phyloP scores from a whole-genome alignment of 495 filamentous ascomycete genomes.

The Schizothecium vesticola region DNA sequence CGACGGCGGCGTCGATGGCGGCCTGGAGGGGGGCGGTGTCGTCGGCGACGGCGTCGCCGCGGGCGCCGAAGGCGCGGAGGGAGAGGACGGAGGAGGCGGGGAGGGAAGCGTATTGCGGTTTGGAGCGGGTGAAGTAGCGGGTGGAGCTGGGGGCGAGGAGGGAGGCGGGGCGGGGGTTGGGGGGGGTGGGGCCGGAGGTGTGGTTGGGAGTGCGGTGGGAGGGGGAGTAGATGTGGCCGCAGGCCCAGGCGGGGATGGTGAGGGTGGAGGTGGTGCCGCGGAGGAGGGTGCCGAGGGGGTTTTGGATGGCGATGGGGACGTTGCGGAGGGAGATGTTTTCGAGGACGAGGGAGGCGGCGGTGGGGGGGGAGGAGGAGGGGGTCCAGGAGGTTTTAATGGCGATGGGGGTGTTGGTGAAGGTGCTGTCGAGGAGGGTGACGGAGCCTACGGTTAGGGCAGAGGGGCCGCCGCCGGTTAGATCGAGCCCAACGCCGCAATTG shows the following conservation, averaged over 20 bases:
- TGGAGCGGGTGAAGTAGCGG: conserved; percentile 48
- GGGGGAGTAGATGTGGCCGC: conserved; percentile 41
- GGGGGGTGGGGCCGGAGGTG: conserved; percentile 29
- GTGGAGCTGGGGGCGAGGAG: conserved; percentile 34
- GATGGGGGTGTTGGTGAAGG: conserved; percentile 60
- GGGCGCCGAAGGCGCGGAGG: conserved; percentile 60
- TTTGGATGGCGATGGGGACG: conserved; percentile 56
- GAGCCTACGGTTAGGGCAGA: conserved; percentile 50
- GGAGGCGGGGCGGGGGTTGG: conserved; percentile 35
- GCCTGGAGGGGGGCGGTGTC: conserved; percentile 57
- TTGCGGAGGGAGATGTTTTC: conserved; percentile 67
- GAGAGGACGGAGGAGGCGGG: conserved; percentile 52
- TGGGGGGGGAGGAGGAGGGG: conserved; percentile 41
- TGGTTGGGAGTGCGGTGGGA: conserved; percentile 21
- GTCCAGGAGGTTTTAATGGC: conserved; percentile 65
- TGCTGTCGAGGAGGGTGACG: conserved; percentile 63
- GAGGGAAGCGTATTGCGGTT: conserved; percentile 55
- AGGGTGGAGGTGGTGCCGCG: conserved; percentile 49
- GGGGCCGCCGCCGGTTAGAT: conserved; percentile 51
- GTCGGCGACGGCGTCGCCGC: conserved; percentile 66
- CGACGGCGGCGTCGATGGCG: conserved; percentile 55
- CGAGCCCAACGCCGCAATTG: conserved; percentile 58
- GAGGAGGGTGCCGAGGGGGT: conserved; percentile 48
- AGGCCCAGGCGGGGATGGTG: conserved; percentile 48
- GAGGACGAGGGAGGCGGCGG: conserved; percentile 48